Conservation (phyloP, 2,329 filamentous ascomycete genomes). For the Didymella pomorum region DNA sequence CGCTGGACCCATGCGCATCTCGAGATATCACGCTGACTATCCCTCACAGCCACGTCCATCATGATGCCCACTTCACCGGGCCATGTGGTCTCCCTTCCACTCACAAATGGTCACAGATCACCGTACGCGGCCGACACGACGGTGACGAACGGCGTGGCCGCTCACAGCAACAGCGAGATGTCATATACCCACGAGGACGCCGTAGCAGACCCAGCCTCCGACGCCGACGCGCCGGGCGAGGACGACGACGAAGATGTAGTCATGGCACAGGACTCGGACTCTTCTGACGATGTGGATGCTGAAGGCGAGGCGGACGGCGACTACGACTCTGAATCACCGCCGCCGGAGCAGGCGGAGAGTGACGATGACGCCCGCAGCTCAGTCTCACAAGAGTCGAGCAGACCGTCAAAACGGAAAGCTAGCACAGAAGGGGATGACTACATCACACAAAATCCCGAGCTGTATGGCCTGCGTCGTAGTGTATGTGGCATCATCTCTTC, state of each 20-base stretch:
- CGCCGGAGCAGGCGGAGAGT: slow-evolving; percentile 51
- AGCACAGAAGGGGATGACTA: slow-evolving; percentile 78
- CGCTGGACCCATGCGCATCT: slow-evolving; percentile 40
- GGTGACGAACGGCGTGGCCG: slow-evolving; percentile 56
- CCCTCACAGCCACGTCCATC: slow-evolving; percentile 66
- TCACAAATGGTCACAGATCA: slow-evolving; percentile 72
- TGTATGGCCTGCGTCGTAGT: slow-evolving; percentile 93
- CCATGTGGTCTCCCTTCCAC: slow-evolving; percentile 68
- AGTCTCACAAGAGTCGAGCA: slow-evolving; percentile 74
- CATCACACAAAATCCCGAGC: slow-evolving; percentile 89
- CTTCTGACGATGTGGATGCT: slow-evolving; percentile 60
- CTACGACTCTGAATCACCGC: slow-evolving; percentile 73
- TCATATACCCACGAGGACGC: slow-evolving; percentile 72
- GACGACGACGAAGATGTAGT: slow-evolving; percentile 54
- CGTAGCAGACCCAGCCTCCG: slow-evolving; percentile 51
- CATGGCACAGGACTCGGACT: slow-evolving; percentile 55
- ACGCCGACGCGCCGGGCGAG: slow-evolving; percentile 52
- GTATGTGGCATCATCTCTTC: slow-evolving; percentile 62
- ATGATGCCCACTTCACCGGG: slow-evolving; percentile 68
- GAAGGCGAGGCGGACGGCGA: slow-evolving; percentile 68
- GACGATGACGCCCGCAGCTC: slow-evolving; percentile 69
- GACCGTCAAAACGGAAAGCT: slow-evolving; percentile 71
- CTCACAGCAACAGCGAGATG: slow-evolving; percentile 76
- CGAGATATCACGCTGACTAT: slow-evolving; percentile 54
- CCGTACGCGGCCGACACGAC: slow-evolving; percentile 60